Conservation (phyloP, 495 filamentous ascomycete genomes). For the Penicillium coffeae region DNA sequence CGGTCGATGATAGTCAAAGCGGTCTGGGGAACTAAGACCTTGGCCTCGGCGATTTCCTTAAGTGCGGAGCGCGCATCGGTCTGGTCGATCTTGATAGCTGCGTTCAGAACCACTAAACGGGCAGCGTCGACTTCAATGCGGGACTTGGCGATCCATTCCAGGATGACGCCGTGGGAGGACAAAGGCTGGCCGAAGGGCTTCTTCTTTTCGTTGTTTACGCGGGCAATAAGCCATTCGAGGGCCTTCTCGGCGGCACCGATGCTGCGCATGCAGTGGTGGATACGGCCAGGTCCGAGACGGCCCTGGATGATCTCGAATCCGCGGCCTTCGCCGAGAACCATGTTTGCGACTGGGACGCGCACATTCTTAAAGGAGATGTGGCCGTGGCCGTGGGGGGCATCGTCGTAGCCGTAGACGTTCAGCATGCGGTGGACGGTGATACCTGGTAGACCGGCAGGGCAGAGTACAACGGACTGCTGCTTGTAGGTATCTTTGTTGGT, state of each 20-base stretch:
- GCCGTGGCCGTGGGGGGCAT: slow-evolving; percentile 90
- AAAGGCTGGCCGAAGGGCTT: slow-evolving; percentile 79
- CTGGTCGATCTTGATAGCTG: slow-evolving; percentile 84
- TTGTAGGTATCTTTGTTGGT: slow-evolving; percentile 68
- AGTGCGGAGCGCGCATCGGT: slow-evolving; percentile 74
- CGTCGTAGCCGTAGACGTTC: slow-evolving; percentile 88
- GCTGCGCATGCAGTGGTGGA: slow-evolving; percentile 90
- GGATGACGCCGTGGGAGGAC: slow-evolving; percentile 80
- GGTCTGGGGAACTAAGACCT: slow-evolving; percentile 76
- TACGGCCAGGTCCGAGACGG: slow-evolving; percentile 83
- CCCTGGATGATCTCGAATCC: slow-evolving; percentile 98
- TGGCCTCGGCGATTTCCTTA: slow-evolving; percentile 82
- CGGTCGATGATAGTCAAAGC: slow-evolving; percentile 79
- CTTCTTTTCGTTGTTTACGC: slow-evolving; percentile 85
- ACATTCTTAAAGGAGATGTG: slow-evolving; percentile 85
- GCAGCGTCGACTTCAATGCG: slow-evolving; percentile 88
- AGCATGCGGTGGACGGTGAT: slow-evolving; percentile 84
- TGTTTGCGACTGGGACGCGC: slow-evolving; percentile 69
- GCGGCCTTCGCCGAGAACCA: slow-evolving; percentile 83
- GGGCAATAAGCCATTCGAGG: slow-evolving; percentile 82
- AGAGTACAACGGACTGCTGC: slow-evolving; percentile 87
- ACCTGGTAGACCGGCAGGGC: slow-evolving; percentile 69
- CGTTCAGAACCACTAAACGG: slow-evolving; percentile 80
- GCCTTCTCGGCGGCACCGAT: slow-evolving; percentile 84
- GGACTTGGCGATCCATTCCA: slow-evolving; percentile 89